A percentile compares a stretch with the other conserved stretches of the same genome.
Evolutionary conservation across 192 early-diverging fungal species (phyloP).

Genomic region (Coemansia sp.): DNA sequence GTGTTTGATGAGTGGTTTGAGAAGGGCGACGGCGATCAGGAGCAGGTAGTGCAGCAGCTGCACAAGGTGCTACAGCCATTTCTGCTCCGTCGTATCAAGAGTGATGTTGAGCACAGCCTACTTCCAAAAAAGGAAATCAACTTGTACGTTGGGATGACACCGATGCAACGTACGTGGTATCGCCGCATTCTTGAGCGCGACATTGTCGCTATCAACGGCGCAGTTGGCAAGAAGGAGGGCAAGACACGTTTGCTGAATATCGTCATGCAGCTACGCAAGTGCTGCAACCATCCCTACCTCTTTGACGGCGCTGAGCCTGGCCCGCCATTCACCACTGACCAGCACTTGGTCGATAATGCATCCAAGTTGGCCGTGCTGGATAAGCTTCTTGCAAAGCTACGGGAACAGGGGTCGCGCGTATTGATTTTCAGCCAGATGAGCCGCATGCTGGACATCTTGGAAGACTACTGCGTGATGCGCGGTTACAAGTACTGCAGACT

Average conservation of each 20-base stretch:
- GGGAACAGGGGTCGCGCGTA: slow-evolving; percentile 90
- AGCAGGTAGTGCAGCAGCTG: slow-evolving; percentile 68
- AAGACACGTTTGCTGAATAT: slow-evolving; percentile 94
- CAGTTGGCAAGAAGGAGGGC: slow-evolving; percentile 71
- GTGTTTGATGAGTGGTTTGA: slow-evolving; percentile 96
- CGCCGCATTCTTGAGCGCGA: slow-evolving; percentile 93
- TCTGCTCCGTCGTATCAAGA: slow-evolving; percentile 85
- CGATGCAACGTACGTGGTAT: slow-evolving; percentile 97
- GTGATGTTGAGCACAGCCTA: slow-evolving; percentile 93
- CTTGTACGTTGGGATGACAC: slow-evolving; percentile 88
- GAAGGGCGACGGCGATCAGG: slow-evolving; percentile 52
- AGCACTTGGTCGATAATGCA: slow-evolving; percentile 91
- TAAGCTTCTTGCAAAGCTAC: slow-evolving; percentile 75
- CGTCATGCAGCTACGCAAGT: slow-evolving; percentile 91
- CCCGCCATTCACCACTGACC: slow-evolving; percentile 94
- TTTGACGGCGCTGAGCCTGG: slow-evolving; percentile 92
- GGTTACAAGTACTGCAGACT: slow-evolving; percentile 93
- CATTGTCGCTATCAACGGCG: slow-evolving; percentile 94
- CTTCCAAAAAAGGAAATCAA: slow-evolving; percentile 93
- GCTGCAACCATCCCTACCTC: slow-evolving; percentile 90
- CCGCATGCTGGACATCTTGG: slow-evolving; percentile 94
- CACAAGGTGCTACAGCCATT: slow-evolving; percentile 68
- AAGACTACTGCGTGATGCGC: slow-evolving; percentile 94
- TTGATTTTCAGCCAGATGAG: slow-evolving; percentile 99
- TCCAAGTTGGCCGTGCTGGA: slow-evolving; percentile 95